These are phyloP conservation scores for Stropharia rugosoannulata DNA, from an alignment of 768 basidiomycete genomes.

Conservation along the genomic window DNA sequence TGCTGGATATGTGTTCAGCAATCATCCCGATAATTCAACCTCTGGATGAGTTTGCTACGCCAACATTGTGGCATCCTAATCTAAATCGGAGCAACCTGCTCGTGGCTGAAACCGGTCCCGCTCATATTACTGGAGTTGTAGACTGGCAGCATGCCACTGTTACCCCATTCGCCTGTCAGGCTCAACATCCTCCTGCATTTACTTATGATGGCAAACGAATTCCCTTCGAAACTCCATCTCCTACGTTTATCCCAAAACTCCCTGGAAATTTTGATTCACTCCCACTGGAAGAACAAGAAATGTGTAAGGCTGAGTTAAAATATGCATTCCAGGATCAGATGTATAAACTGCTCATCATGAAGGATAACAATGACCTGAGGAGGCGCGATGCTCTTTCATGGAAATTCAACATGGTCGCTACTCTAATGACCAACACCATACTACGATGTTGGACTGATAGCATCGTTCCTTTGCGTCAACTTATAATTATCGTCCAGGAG, in stretches of 20 bases:
- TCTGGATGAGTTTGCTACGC: constrained; percentile 12
- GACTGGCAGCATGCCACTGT: constrained; percentile 27
- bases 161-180: constrained; percentile 13
- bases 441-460: constrained; percentile 5
- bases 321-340: constrained; percentile 3
- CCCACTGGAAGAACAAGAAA: constrained; percentile 3
- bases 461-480: constrained; percentile 1
- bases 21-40: constrained; percentile 26
- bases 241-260: background rate
- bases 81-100: constrained; percentile 24
- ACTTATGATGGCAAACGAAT: constrained; percentile 14
- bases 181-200: constrained; percentile 10
- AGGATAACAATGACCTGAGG: background rate
- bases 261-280: constrained; percentile 5
- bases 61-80: constrained; percentile 30
- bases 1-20: constrained; percentile 18
- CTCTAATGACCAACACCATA: background rate
- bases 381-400: background rate
- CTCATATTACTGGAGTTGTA: constrained; percentile 23
- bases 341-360: background rate
- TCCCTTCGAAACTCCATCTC: background rate
- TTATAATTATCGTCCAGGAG: too few relatives aligned
- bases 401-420: background rate
- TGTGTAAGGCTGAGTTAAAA: constrained; percentile 3
- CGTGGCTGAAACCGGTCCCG: constrained; percentile 18